Evolutionary conservation across 129 eudicot genomes (phyloP), one percentile per base, ranked within the genome.

Genomic region (Chrysanthemum seticuspe): DNA sequence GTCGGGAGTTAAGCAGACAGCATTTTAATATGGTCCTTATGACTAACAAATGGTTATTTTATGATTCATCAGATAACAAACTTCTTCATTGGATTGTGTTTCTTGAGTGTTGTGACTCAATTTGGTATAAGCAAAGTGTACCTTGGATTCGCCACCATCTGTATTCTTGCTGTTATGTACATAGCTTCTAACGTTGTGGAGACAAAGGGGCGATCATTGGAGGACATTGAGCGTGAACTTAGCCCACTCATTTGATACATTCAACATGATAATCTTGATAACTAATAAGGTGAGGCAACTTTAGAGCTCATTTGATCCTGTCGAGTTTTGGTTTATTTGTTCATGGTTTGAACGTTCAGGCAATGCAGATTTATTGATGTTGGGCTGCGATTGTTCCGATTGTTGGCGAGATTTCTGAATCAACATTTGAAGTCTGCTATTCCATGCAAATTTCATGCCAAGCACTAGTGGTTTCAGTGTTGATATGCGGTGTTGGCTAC

Each of bases 121-220:
- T 88, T 86, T 67, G 97, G 99, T 15, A 88, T 94, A 72, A 88
- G 96, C 81, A 86, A 66, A 70, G 99, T 94, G 78, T 90, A 94
- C 84, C 90, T 94, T 75, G 99, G 96, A 64, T 94, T 94, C 56
- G 91, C 91, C 0, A 72, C 80, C 2, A 85, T 88, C 15, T 94
- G 99, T 72, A 50, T 85, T 34, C 73, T 86, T 52, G 99, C 94
- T 70, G 93, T 86, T 31, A 13, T 90, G 83, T 94, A 94, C 78
- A 83, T 94, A 75, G 81, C 81, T 58, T 74, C 88, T 68, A 94
- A 90, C n/a, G 97, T 94, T 51, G 97, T 94, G 47, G 99, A 90
- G 78, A 94, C 99, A 65, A 94, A 94, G 83, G 97, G 98, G 6
- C 87, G 98, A 54, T 94, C 98, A 2, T 67, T 94, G 72, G 98